A percentile compares a stretch with the other conserved stretches of the same genome.
phyloP scores from a whole-genome alignment of 2,329 filamentous ascomycete genomes.

The Ceratocystis colombiana region DNA sequence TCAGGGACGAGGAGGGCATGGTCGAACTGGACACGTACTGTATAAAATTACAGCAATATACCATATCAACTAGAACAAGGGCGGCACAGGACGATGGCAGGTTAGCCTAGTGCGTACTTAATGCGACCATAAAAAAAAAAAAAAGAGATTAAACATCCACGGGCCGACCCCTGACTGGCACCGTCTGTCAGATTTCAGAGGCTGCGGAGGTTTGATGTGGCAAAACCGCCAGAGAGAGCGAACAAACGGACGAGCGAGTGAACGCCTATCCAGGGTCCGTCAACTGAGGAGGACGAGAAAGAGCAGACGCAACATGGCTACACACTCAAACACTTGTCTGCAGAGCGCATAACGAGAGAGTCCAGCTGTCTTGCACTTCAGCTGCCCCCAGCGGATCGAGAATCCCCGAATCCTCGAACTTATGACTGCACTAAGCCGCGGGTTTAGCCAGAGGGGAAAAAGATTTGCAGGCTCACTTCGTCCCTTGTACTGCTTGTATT shows the following conservation, averaged over 20 bases:
- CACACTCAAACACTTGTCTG: background rate
- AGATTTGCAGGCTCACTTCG: background rate
- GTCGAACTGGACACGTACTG: too few relatives aligned
- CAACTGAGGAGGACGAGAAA: too few relatives aligned
- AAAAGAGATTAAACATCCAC: constrained; percentile 2
- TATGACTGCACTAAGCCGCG: background rate
- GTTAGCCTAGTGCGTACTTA: background rate
- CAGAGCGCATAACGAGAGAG: background rate
- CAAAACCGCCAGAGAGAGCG: background rate
- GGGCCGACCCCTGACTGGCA: constrained; percentile 10
- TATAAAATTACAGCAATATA: too few relatives aligned
- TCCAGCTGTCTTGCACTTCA: background rate
- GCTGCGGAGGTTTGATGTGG: background rate
- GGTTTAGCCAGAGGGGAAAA: background rate
- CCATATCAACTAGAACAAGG: background rate
- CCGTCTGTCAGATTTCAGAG: background rate
- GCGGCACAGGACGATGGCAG: background rate
- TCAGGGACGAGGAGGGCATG: too few relatives aligned
- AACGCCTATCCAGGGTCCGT: background rate
- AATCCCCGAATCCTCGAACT: background rate
- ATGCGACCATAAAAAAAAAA: background rate
- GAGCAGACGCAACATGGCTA: background rate
- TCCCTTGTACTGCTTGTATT: background rate
- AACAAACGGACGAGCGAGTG: background rate
- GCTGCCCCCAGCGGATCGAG: background rate